A percentile compares a stretch with the other conserved stretches of the same genome.
phyloP scores from a whole-genome alignment of 2,329 filamentous ascomycete species.

The Rhexocercosporidium sp. region DNA sequence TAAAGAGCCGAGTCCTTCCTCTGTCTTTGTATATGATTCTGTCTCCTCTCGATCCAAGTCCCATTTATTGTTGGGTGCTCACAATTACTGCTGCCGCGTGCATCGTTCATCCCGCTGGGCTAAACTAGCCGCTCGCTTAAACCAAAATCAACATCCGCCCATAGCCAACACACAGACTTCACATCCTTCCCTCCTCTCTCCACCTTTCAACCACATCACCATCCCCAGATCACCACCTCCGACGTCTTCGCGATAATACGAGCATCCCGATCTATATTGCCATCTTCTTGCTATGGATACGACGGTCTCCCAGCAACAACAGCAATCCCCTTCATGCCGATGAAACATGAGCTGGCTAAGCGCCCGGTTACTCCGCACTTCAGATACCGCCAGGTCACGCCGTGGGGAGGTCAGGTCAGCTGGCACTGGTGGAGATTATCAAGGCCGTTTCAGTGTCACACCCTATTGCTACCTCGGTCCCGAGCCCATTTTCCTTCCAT shows the following conservation, averaged over 20 bases:
- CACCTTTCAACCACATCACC: conserved; percentile 3
- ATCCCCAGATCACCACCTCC: background rate
- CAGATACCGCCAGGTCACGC: conserved; percentile 6
- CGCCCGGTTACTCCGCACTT: conserved; percentile 21
- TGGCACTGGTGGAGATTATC: conserved; percentile 11
- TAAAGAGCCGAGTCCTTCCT: conserved; percentile 36
- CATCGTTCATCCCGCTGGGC: conserved; percentile 29
- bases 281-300: background rate
- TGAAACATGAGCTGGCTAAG: conserved; percentile 23
- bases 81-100: conserved; percentile 28
- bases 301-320: background rate
- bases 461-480: conserved; percentile 31
- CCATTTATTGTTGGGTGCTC: conserved; percentile 22
- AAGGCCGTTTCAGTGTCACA: conserved; percentile 39
- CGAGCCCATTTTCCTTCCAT: conserved; percentile 20
- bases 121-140: conserved; percentile 24
- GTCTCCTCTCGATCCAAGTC: conserved; percentile 19
- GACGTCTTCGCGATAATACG: background rate
- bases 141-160: conserved; percentile 11
- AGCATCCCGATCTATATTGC: background rate
- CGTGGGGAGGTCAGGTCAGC: background rate
- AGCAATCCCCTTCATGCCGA: background rate
- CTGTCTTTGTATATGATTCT: conserved; percentile 17
- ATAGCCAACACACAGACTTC: conserved; percentile 4
- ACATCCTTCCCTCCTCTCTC: background rate